Evolutionary conservation across 2,329 filamentous ascomycete genomes (phyloP).

Genomic region (Fusarium longipes): DNA sequence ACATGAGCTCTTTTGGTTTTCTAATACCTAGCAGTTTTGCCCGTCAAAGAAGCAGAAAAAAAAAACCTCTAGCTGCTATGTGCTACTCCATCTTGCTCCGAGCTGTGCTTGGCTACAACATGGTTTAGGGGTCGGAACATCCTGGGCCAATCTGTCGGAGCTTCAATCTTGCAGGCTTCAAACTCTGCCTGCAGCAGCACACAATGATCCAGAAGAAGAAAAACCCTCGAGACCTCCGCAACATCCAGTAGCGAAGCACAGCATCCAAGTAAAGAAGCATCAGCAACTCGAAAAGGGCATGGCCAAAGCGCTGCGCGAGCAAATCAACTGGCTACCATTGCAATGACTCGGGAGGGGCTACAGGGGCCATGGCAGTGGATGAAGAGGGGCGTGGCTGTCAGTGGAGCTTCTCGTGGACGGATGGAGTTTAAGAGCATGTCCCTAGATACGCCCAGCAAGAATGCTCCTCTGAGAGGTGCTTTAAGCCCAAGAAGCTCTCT

Average conservation of each 20-base stretch:
- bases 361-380: conserved; percentile 38
- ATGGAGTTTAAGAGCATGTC: conserved; percentile 34
- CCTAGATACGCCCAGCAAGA: conserved; percentile 20
- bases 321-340: conserved; percentile 49
- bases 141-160: conserved; percentile 31
- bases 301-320: conserved; percentile 43
- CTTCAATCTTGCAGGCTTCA: conserved; percentile 39
- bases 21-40: conserved; percentile 35
- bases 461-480: conserved; percentile 40
- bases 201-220: conserved; percentile 4
- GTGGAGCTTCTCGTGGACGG: conserved; percentile 38
- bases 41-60: conserved; percentile 38
- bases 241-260: conserved; percentile 25
- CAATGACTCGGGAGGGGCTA: conserved; percentile 48
- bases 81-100: conserved; percentile 33
- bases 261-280: conserved; percentile 36
- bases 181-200: conserved; percentile 15
- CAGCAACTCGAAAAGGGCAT: conserved; percentile 39
- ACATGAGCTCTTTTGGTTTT: conserved; percentile 37
- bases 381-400: conserved; percentile 38
- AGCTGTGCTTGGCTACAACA: conserved; percentile 24
- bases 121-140: conserved; percentile 13
- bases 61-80: conserved; percentile 23
- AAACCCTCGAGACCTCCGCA: conserved; percentile 8
- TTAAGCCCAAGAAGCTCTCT: conserved; percentile 41